Percentiles rank a stretch among this genome's conserved stretches.
Conservation (phyloP, 2,329 filamentous ascomycete genomes). For the Beauveria pseudobassiana region DNA sequence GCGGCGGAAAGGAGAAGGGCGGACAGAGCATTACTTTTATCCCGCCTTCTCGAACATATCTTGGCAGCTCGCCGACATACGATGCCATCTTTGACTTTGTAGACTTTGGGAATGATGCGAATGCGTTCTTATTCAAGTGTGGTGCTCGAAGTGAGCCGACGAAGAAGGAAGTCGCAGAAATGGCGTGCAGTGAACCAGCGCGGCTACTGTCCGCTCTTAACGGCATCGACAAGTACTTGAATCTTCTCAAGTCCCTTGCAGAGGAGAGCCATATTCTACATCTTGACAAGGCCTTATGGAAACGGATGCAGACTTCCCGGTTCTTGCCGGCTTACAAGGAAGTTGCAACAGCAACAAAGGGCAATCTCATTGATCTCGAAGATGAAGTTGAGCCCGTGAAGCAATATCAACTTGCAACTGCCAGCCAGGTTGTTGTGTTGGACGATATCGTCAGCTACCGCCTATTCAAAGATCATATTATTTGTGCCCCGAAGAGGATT, state of each 20-base stretch:
- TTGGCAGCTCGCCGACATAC: slow-evolving; percentile 65
- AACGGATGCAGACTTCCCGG: slow-evolving; percentile 63
- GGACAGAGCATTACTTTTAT: slow-evolving; percentile 32
- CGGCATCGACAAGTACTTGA: slow-evolving; percentile 77
- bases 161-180: slow-evolving; percentile 72
- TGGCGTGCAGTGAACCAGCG: slow-evolving; percentile 78
- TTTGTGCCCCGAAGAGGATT: slow-evolving; percentile 84
- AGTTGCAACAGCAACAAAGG: slow-evolving; percentile 38
- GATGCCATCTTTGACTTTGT: slow-evolving; percentile 95
- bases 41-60: slow-evolving; percentile 67
- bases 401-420: slow-evolving; percentile 69
- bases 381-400: slow-evolving; percentile 61
- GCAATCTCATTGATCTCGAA: slow-evolving; percentile 42
- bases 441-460: slow-evolving; percentile 88
- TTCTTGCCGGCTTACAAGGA: slow-evolving; percentile 84
- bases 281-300: slow-evolving; percentile 71
- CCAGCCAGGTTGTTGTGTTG: slow-evolving; percentile 66
- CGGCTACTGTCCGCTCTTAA: slow-evolving; percentile 74
- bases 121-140: slow-evolving; percentile 78
- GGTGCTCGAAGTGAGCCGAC: slow-evolving; percentile 90
- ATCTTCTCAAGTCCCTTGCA: slow-evolving; percentile 71
- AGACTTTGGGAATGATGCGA: slow-evolving; percentile 82
- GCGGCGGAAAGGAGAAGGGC: slow-evolving; percentile 32
- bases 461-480: slow-evolving; percentile 75
- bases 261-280: slow-evolving; percentile 64